These are phyloP conservation scores for Annulohypoxylon stygium DNA, from an alignment of 495 filamentous ascomycete species.

Conservation along the genomic window DNA sequence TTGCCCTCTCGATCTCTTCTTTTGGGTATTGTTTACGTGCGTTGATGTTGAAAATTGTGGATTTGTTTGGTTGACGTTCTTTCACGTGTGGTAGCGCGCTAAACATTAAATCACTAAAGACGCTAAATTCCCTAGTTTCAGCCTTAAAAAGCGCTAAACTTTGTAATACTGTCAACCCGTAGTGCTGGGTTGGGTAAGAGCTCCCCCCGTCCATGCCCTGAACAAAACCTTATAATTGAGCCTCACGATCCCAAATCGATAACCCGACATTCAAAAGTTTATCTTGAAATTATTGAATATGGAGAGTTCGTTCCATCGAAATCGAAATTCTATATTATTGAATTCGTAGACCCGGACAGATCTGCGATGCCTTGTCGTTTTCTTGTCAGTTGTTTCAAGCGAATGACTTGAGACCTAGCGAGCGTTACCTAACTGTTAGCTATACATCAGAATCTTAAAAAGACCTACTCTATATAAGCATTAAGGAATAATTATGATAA, in stretches of 20 bases:
- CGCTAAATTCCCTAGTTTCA: conserved; percentile 17
- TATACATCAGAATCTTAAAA: neutral
- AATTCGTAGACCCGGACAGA: too few species aligned
- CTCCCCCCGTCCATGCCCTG: neutral
- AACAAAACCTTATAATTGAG: neutral
- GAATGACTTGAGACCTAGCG: neutral
- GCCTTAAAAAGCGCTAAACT: conserved; percentile 22
- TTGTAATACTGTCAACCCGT: neutral
- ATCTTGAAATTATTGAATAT: neutral
- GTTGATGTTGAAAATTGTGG: neutral
- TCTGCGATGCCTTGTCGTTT: too few species aligned
- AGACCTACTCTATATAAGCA: neutral
- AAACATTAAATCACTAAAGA: conserved; percentile 3
- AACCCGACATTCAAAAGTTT: neutral
- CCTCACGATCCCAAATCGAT: neutral
- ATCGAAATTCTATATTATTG: neutral
- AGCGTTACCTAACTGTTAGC: neutral
- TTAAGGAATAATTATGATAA: neutral
- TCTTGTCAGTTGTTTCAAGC: too few species aligned
- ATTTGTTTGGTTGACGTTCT: conserved; percentile 11
- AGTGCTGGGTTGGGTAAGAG: conserved; percentile 15
- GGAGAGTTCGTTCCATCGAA: neutral
- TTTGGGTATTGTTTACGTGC: neutral
- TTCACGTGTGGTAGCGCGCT: conserved; percentile 15
- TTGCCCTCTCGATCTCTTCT: neutral